Conservation (phyloP, 225 moss, liverwort and hornwort genomes). For the Thuidium tamariscinum region DNA sequence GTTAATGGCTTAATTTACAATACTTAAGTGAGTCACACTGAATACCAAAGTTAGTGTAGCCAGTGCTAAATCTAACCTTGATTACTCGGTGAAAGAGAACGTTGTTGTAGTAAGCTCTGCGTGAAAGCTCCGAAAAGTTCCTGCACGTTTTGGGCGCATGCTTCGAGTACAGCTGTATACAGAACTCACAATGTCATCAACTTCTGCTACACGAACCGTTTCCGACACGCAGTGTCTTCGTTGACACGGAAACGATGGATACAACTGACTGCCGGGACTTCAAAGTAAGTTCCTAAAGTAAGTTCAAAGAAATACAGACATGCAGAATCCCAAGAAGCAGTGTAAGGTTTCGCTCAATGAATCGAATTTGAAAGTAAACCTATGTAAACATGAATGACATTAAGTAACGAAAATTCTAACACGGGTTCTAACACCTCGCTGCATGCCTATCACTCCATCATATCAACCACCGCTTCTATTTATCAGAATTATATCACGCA, state of each 20-base stretch:
- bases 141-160: conserved; percentile 91
- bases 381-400: background rate
- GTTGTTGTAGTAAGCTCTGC: conserved; percentile 83
- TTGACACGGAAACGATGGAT: background rate
- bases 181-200: conserved; percentile 3
- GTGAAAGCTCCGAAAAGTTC: conserved; percentile 88
- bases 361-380: background rate
- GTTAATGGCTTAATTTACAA: background rate
- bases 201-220: background rate
- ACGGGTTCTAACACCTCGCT: background rate
- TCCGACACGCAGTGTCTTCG: background rate
- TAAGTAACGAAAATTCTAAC: background rate
- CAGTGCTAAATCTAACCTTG: conserved; percentile 42
- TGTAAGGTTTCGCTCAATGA: background rate
- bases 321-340: background rate
- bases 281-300: background rate
- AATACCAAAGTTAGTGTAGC: background rate
- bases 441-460: background rate
- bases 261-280: background rate
- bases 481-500: background rate
- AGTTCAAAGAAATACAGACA: background rate
- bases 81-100: conserved; percentile 95
- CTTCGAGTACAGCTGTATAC: conserved; percentile 66
- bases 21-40: background rate
- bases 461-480: background rate